These are phyloP conservation scores for Spergularia marina DNA, from an alignment of 148 eudicot genomes.

Conservation along the genomic window DNA sequence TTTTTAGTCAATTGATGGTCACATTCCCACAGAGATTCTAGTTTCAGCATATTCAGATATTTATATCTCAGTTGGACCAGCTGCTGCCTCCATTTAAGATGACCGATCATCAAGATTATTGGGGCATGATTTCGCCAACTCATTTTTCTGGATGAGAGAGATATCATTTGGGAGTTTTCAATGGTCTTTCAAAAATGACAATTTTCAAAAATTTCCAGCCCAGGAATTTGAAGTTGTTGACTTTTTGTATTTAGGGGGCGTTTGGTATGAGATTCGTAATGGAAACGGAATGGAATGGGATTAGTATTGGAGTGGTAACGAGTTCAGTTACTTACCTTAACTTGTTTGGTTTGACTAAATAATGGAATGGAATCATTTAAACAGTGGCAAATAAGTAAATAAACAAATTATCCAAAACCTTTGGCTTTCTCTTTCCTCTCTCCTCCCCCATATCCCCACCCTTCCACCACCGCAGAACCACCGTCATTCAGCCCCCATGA, in stretches of 20 bases:
- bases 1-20: not conserved
- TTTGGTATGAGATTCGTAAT: no score
- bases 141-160: not conserved
- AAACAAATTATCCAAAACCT: no score
- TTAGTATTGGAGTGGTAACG: no score
- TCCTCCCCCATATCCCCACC: no score
- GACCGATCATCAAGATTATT: not conserved
- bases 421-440: no score
- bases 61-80: not conserved
- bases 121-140: not conserved
- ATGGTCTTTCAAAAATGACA: not conserved
- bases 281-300: no score
- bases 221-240: not conserved
- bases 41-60: slow-evolving; percentile 1
- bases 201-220: not conserved
- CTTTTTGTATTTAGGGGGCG: not conserved
- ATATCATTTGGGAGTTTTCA: not conserved
- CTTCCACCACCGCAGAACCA: no score
- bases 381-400: no score
- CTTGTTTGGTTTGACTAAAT: no score
- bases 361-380: no score
- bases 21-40: not conserved
- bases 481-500: no score
- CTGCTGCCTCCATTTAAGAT: not conserved
- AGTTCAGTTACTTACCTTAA: no score